Percentiles rank a stretch among this genome's conserved stretches.
These are phyloP conservation scores for Saccharomyces jurei DNA, from an alignment of 805 yeast species.

Conservation along the genomic window DNA sequence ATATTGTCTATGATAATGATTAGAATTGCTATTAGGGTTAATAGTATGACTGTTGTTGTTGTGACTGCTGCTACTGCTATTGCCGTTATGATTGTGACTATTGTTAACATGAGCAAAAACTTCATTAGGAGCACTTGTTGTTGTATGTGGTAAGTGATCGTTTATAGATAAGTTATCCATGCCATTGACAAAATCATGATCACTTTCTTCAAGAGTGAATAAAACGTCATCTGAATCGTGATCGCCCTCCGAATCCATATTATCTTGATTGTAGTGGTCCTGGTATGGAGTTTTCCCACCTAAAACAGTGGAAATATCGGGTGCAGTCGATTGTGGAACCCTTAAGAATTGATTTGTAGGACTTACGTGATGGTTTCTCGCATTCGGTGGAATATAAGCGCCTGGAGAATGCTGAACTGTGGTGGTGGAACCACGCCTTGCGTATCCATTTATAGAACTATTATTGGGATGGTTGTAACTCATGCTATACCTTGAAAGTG, in stretches of 20 bases:
- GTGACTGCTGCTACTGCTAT: not conserved
- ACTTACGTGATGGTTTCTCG: conserved; percentile 31
- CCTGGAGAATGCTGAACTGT: conserved; percentile 36
- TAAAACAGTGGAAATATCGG: conserved; percentile 21
- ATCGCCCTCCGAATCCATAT: conserved; percentile 8
- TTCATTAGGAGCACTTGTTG: conserved; percentile 1
- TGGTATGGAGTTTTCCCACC: conserved; percentile 10
- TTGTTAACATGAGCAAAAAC: conserved; percentile 2
- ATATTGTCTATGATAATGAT: conserved; percentile 5
- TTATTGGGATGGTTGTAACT: not conserved
- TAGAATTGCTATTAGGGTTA: conserved; percentile 13
- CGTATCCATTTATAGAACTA: conserved; percentile 4
- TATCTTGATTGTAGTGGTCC: conserved; percentile 14
- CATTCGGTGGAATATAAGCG: conserved; percentile 66
- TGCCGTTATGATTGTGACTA: not conserved
- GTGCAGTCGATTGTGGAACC: conserved; percentile 12
- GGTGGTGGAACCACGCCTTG: conserved; percentile 10
- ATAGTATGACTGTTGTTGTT: not conserved
- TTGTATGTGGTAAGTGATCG: conserved; percentile 1
- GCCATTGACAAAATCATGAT: conserved; percentile 23
- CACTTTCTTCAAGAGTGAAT: conserved; percentile 31
- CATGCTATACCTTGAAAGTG: conserved; percentile 6
- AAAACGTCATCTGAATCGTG: conserved; percentile 29
- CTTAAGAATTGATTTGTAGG: conserved; percentile 6
- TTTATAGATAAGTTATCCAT: conserved; percentile 18